A percentile compares a stretch with the other conserved stretches of the same genome.
Evolutionary conservation across 1,284 basidiomycete genomes (phyloP).

Genomic region (Moniliophthora roreri): DNA sequence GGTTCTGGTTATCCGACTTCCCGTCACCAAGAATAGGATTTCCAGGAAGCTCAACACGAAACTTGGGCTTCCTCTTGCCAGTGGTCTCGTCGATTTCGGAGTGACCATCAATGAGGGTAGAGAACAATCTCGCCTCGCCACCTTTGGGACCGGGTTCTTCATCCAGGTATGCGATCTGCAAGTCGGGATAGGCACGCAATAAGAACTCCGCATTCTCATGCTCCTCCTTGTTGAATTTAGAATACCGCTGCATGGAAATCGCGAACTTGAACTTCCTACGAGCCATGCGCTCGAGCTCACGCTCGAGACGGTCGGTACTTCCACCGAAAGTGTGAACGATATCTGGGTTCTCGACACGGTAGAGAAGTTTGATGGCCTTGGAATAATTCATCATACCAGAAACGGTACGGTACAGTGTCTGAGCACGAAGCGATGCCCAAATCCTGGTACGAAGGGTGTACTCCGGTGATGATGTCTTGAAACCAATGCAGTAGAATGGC

Average conservation of each 20-base stretch:
- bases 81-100: slow-evolving; percentile 91
- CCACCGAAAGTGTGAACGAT: slow-evolving; percentile 96
- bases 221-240: slow-evolving; percentile 99
- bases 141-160: slow-evolving; percentile 92
- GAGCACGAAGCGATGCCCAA: slow-evolving; percentile 97
- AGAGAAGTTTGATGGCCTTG: slow-evolving; percentile 98
- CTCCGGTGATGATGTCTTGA: slow-evolving; percentile 98
- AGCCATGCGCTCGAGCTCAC: slow-evolving; percentile 96
- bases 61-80: slow-evolving; percentile 95
- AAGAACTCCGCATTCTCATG: slow-evolving; percentile 99
- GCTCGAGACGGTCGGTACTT: slow-evolving; percentile 95
- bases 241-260: slow-evolving; percentile 99
- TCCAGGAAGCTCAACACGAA: slow-evolving; percentile 95
- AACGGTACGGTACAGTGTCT: slow-evolving; percentile 99
- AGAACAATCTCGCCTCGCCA: slow-evolving; percentile 89
- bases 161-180: slow-evolving; percentile 98
- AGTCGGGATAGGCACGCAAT: slow-evolving; percentile 95
- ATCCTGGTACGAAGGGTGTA: slow-evolving; percentile 99
- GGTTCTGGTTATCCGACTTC: slow-evolving; percentile 99
- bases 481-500: slow-evolving; percentile 99
- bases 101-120: slow-evolving; percentile 95
- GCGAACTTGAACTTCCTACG: slow-evolving; percentile 98
- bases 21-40: slow-evolving; percentile 99
- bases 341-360: slow-evolving; percentile 99
- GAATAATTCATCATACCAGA: slow-evolving; percentile 99